Evolutionary conservation across 345 rosid species (phyloP).

Genomic region (Microthlaspi erraticum): DNA sequence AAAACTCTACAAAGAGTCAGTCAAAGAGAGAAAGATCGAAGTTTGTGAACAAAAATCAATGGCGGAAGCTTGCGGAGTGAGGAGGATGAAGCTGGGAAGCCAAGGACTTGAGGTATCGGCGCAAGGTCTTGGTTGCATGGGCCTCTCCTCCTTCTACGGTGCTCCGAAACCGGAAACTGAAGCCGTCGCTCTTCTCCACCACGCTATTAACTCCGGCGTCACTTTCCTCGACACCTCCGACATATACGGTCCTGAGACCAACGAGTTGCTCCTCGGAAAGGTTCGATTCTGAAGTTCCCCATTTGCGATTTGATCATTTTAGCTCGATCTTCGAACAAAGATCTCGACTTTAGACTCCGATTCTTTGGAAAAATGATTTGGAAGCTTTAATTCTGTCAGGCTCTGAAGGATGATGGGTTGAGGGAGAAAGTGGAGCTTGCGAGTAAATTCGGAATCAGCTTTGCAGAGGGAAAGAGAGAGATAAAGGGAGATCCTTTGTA

Average conservation of each 20-base stretch:
- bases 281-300: not conserved
- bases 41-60: not conserved
- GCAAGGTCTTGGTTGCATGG: constrained; percentile 56
- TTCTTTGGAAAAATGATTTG: not conserved
- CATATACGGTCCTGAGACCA: constrained; percentile 50
- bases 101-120: constrained; percentile 46
- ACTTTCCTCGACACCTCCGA: constrained; percentile 55
- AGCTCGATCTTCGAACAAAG: too few species aligned
- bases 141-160: constrained; percentile 46
- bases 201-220: constrained; percentile 46
- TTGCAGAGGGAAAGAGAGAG: constrained; percentile 34
- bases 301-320: too few species aligned
- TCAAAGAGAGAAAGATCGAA: not conserved
- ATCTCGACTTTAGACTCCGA: not conserved
- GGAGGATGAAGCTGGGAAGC: constrained; percentile 38
- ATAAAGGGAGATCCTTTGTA: constrained; percentile 59
- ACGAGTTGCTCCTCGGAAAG: constrained; percentile 49
- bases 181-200: constrained; percentile 43
- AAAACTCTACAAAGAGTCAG: too few species aligned
- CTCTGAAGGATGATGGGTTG: constrained; percentile 60
- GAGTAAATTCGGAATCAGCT: constrained; percentile 52
- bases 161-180: constrained; percentile 43
- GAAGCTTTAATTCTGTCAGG: constrained; percentile 19
- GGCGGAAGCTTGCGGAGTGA: constrained; percentile 24
- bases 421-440: constrained; percentile 64